These are phyloP conservation scores for Mediolabrus comicus DNA, from an alignment of 108 stramenopile genomes.

Conservation along the genomic window DNA sequence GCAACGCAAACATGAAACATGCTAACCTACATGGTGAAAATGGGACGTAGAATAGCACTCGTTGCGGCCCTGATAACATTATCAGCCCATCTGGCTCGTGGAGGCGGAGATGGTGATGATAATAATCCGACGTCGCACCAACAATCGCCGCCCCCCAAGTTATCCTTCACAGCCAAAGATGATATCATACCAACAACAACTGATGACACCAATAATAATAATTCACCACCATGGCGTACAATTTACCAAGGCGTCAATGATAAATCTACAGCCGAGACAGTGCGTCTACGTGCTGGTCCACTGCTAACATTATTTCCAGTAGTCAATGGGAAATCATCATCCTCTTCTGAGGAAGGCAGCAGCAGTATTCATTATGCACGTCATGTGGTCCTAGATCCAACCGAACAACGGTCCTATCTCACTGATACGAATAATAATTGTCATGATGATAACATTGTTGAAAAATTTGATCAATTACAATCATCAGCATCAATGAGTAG, in stretches of 20 bases:
- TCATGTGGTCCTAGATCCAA: slow-evolving; percentile 8
- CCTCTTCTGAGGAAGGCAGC: neutral
- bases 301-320: slow-evolving; percentile 9
- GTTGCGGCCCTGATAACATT: neutral
- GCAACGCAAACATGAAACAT: neutral
- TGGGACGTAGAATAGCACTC: neutral
- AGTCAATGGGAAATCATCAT: neutral
- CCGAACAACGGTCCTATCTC: slow-evolving; percentile 22
- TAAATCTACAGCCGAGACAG: neutral
- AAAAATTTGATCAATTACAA: slow-evolving; percentile 13
- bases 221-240: slow-evolving; percentile 1
- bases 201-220: neutral
- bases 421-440: slow-evolving; percentile 1
- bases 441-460: neutral
- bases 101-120: neutral
- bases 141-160: slow-evolving; percentile 22
- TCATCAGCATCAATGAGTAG: slow-evolving; percentile 8
- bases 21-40: neutral
- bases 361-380: neutral
- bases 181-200: neutral
- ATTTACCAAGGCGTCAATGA: slow-evolving; percentile 8
- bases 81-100: neutral
- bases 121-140: neutral
- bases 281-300: slow-evolving; percentile 4
- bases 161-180: slow-evolving; percentile 25